Evolutionary conservation across 148 eudicot genomes (phyloP).

Genomic region (Salicornia ramosissima): DNA sequence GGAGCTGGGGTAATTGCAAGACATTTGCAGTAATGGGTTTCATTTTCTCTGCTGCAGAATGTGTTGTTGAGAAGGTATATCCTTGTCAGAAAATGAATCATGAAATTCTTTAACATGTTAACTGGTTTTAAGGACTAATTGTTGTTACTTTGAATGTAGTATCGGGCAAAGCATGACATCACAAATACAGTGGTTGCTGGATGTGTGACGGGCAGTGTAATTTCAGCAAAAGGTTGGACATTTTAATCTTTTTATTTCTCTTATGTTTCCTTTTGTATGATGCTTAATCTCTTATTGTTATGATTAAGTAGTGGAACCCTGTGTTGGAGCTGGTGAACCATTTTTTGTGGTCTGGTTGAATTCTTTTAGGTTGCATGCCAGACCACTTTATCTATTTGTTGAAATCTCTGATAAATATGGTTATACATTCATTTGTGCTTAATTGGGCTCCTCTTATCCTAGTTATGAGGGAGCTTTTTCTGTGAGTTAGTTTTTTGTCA

Average conservation of each 20-base stretch:
- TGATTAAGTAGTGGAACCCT: neutral
- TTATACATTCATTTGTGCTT: neutral
- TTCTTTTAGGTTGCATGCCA: neutral
- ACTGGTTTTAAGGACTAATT: constrained; percentile 8
- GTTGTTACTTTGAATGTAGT: constrained; percentile 32
- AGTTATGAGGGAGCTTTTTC: no score
- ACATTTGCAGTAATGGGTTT: constrained; percentile 88
- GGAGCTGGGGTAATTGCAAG: constrained; percentile 92
- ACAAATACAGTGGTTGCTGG: constrained; percentile 88
- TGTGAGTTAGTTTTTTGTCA: neutral
- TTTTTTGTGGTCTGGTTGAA: neutral
- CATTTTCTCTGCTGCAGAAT: constrained; percentile 78
- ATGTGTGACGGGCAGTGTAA: constrained; percentile 79
- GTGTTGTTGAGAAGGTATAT: constrained; percentile 76
- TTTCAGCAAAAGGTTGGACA: constrained; percentile 65
- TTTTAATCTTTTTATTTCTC: neutral
- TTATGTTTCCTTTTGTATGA: neutral
- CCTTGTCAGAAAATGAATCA: neutral
- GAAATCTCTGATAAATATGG: neutral
- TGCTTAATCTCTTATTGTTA: neutral
- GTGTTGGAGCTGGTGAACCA: neutral
- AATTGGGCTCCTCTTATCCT: neutral
- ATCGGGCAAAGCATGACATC: constrained; percentile 83
- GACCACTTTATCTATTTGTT: neutral
- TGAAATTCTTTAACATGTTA: neutral